A percentile compares a stretch with the other conserved stretches of the same genome.
Evolutionary conservation across 352 stramenopile genomes (phyloP).

Genomic region (Elongisporangium undulatum): DNA sequence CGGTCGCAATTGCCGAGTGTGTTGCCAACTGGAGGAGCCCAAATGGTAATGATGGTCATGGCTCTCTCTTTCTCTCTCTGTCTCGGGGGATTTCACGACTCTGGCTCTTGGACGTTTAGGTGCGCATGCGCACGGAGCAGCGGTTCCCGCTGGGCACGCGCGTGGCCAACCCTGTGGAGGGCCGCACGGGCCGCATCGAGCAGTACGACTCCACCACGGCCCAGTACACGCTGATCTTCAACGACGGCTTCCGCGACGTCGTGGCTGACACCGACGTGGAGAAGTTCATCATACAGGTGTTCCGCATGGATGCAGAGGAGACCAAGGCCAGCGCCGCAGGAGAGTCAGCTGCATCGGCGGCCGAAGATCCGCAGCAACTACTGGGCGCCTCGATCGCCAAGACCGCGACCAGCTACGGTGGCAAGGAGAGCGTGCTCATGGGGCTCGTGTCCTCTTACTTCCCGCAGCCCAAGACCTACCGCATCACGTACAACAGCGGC

Average conservation of each 20-base stretch:
- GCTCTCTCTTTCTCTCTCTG: background rate
- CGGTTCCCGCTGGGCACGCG: constrained; percentile 42
- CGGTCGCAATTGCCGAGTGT: background rate
- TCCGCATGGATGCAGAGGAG: constrained; percentile 5
- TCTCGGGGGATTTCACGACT: background rate
- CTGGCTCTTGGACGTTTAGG: constrained; percentile 7
- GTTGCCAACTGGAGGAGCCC: background rate
- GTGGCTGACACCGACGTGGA: constrained; percentile 25
- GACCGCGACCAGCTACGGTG: constrained; percentile 43
- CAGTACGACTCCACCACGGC: constrained; percentile 30
- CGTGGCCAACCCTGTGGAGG: constrained; percentile 55
- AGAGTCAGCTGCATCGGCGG: constrained; percentile 1
- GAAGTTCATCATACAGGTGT: constrained; percentile 27
- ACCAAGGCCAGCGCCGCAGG: background rate
- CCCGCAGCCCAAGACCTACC: constrained; percentile 29
- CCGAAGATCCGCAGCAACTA: constrained; percentile 37
- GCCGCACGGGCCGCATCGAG: constrained; percentile 47
- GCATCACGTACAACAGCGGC: constrained; percentile 16
- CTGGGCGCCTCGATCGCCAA: constrained; percentile 33
- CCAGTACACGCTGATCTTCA: constrained; percentile 48
- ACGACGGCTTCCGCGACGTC: constrained; percentile 39
- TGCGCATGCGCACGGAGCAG: constrained; percentile 33
- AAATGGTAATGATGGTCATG: background rate
- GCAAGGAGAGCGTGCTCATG: constrained; percentile 22
- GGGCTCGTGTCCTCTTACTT: constrained; percentile 52